phyloP scores from a whole-genome alignment of 1,139 yeast genomes.

The Nakaseomyces uthaithaninus region DNA sequence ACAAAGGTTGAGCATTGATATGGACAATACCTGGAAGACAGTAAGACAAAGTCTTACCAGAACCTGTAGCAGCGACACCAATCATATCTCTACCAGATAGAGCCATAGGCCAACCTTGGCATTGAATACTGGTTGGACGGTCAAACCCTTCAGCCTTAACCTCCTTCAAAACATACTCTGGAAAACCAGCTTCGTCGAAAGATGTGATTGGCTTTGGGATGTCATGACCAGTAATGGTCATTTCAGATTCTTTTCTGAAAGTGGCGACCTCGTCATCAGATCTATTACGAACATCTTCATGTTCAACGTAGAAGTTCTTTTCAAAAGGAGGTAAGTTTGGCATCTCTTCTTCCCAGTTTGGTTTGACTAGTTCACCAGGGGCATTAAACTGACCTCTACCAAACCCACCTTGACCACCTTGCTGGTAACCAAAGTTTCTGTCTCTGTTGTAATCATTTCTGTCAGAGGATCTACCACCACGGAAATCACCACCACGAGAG shows the following conservation, averaged over 20 bases:
- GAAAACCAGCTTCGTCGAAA: conserved; percentile 96
- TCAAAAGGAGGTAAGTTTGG: conserved; percentile 79
- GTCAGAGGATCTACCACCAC: conserved; percentile 35
- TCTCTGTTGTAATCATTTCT: conserved; percentile 35
- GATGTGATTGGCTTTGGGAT: conserved; percentile 91
- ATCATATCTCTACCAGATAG: conserved; percentile 96
- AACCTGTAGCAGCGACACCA: conserved; percentile 98
- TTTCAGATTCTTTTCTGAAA: conserved; percentile 77
- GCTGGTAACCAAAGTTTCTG: conserved; percentile 22
- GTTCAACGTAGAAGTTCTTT: conserved; percentile 88
- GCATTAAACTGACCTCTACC: conserved; percentile 36
- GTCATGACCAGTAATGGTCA: conserved; percentile 75
- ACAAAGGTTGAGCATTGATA: conserved; percentile 93
- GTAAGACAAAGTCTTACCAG: conserved; percentile 95
- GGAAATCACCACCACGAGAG: conserved; percentile 36
- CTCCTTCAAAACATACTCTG: conserved; percentile 82
- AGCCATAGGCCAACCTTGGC: conserved; percentile 99
- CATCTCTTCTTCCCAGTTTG: conserved; percentile 61
- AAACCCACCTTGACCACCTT: conserved; percentile 30
- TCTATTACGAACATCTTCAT: conserved; percentile 68
- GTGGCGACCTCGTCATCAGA: conserved; percentile 59
- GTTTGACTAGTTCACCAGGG: conserved; percentile 46
- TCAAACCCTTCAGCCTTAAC: conserved; percentile 90
- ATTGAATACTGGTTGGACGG: conserved; percentile 90
- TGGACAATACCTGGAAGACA: conserved; percentile 96